A percentile compares a stretch with the other conserved stretches of the same genome.
Evolutionary conservation across 2,329 filamentous ascomycete species (phyloP).

Genomic region (Hansfordia pulvinata): DNA sequence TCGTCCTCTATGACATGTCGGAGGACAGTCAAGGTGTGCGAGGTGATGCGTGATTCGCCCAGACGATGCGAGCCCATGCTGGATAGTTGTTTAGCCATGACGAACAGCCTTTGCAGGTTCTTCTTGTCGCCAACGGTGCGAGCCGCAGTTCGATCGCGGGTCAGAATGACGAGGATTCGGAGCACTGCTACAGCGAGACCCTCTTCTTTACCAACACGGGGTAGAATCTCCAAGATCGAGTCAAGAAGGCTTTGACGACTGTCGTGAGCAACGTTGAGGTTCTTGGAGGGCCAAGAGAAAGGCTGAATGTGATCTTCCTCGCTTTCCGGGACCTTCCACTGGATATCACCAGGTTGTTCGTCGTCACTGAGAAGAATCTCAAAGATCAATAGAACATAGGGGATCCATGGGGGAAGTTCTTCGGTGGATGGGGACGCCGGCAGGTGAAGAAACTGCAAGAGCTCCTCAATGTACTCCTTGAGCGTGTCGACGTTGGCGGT

Average conservation of each 20-base stretch:
- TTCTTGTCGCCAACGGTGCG: slow-evolving; percentile 70
- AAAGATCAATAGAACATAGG: slow-evolving; percentile 77
- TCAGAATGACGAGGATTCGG: slow-evolving; percentile 77
- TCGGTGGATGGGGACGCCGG: slow-evolving; percentile 53
- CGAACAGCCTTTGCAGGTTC: slow-evolving; percentile 79
- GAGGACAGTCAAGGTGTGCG: slow-evolving; percentile 70
- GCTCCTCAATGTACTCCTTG: slow-evolving; percentile 60
- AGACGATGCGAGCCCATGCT: slow-evolving; percentile 66
- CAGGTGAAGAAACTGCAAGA: slow-evolving; percentile 69
- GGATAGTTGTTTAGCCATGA: slow-evolving; percentile 89
- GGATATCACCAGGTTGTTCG: slow-evolving; percentile 60
- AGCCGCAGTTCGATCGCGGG: slow-evolving; percentile 63
- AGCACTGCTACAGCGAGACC: slow-evolving; percentile 70
- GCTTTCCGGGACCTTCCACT: slow-evolving; percentile 48
- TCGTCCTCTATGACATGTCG: slow-evolving; percentile 93
- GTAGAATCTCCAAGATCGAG: slow-evolving; percentile 69
- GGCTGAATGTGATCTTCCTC: slow-evolving; percentile 34
- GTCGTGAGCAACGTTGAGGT: slow-evolving; percentile 47
- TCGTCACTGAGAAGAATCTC: slow-evolving; percentile 87
- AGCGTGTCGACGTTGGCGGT: slow-evolving; percentile 60
- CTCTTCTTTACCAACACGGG: slow-evolving; percentile 78
- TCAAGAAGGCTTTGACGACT: slow-evolving; percentile 62
- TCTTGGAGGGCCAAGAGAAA: slow-evolving; percentile 43
- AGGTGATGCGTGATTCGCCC: slow-evolving; percentile 33
- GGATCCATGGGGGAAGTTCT: slow-evolving; percentile 83